Base-by-base conservation (phyloP, 2,329 filamentous ascomycete genomes). In the Pseudodiploospora longispora region DNA sequence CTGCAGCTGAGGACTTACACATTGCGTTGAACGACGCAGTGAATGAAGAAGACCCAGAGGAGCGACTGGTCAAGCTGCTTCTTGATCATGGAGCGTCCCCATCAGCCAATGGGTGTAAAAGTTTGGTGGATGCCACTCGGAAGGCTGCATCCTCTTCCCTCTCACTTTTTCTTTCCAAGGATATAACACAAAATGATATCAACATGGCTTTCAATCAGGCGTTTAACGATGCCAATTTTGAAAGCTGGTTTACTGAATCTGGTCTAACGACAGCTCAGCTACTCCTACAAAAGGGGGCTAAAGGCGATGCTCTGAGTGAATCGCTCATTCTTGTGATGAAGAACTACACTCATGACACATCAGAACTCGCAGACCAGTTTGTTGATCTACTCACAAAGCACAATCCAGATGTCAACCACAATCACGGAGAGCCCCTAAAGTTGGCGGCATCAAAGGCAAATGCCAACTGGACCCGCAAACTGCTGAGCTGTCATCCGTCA, bases 401-500 rank as follows among this genome's bases (percentile, higher is more conserved):
- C 41, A 67, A 63, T 2, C 69, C 67, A 1, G 65, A 73, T 37
- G 66, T 76, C 46, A 71, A 79, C 50, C 67, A 70, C 52, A 68
- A 74, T 33, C 58, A 71, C 40, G 80, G 79, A 6, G 65, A 76
- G 52, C 71, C 74, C 2, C 57, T 83, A 6, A 70, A 72, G 42
- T 62, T 70, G 40, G 77, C 78, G 2, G 74, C 78, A 1, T 69
- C 69, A 1, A 70, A 67, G 36, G 76, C 71, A 6, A 69, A 78
- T 40, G 56, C 65, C 5, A 62, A 65, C 9, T 68, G 82, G 50
- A 71, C 78, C 3, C 62, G 59, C 39, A 62, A 68, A 38, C 64
- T 83, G 27, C 62, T 83, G 5, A 59, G 64, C 4, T 66, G 71
- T 42, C 67, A 68, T 6, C 76, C 79, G 0, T 70, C 67, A 4